Evolutionary conservation across 116 monocot genomes (phyloP).

Genomic region (Trichopus zeylanicus): DNA sequence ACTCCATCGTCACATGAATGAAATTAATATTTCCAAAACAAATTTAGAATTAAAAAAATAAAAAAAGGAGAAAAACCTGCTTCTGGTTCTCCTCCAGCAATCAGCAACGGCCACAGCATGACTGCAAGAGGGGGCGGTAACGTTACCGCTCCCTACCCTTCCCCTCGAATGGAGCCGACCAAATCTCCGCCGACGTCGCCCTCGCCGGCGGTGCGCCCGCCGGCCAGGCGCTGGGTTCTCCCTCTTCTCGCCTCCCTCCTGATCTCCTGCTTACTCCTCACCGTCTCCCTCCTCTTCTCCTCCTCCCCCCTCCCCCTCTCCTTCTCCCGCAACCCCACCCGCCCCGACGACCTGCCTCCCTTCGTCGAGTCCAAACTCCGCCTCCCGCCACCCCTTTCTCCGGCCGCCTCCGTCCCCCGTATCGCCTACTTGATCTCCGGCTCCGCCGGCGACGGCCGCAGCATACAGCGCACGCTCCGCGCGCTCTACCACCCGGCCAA

Average conservation of each 20-base stretch:
- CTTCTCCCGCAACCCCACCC: slow-evolving; percentile 20
- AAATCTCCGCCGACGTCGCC: too few species aligned
- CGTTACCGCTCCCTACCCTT: not conserved
- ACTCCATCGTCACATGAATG: too few species aligned
- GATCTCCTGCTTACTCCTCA: slow-evolving; percentile 16
- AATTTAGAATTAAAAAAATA: too few species aligned
- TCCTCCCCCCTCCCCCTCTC: slow-evolving; percentile 16
- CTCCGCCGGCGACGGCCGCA: slow-evolving; percentile 27
- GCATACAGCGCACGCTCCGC: slow-evolving; percentile 26
- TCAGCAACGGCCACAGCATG: too few species aligned
- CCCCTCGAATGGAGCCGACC: not conserved
- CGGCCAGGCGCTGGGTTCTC: slow-evolving; percentile 24
- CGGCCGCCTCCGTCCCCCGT: slow-evolving; percentile 8
- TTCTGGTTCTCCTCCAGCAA: too few species aligned
- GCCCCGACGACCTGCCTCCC: slow-evolving; percentile 8
- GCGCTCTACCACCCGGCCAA: slow-evolving; percentile 59
- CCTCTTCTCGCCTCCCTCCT: slow-evolving; percentile 25
- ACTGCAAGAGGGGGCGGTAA: not conserved
- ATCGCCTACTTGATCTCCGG: slow-evolving; percentile 33
- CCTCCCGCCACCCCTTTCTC: not conserved
- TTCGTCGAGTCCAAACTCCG: slow-evolving; percentile 25
- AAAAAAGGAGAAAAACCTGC: too few species aligned
- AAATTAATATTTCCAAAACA: too few species aligned
- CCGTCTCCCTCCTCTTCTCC: slow-evolving; percentile 9
- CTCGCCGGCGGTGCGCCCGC: not conserved